Conservation (phyloP, 2,329 filamentous ascomycete species). For the Penicillium freii region DNA sequence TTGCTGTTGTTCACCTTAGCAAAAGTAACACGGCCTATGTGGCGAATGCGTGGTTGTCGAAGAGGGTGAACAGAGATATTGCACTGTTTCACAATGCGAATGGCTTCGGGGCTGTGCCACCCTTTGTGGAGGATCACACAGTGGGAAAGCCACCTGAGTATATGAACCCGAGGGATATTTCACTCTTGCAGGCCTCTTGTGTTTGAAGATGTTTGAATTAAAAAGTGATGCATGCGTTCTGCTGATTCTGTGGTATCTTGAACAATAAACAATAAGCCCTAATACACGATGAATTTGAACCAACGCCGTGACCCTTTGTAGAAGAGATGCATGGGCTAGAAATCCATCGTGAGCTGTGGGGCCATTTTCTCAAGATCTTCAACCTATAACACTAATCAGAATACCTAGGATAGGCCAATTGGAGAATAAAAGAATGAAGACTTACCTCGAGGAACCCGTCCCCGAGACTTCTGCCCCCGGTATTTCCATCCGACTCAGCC, state of each 20-base stretch:
- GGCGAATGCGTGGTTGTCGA: slow-evolving; percentile 23
- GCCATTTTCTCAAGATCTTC: slow-evolving; percentile 88
- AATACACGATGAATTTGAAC: slow-evolving; percentile 6
- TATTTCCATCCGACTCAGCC: slow-evolving; percentile 42
- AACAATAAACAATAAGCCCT: slow-evolving; percentile 10
- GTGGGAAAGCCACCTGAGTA: slow-evolving; percentile 22
- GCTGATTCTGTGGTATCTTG: slow-evolving; percentile 25
- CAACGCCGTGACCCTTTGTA: background rate
- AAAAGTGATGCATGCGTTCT: background rate
- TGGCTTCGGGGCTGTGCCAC: slow-evolving; percentile 22
- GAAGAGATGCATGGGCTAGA: slow-evolving; percentile 49
- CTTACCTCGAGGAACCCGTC: slow-evolving; percentile 71
- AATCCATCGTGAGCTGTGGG: slow-evolving; percentile 80
- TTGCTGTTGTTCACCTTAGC: slow-evolving; percentile 26
- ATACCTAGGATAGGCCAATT: background rate
- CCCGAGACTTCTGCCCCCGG: slow-evolving; percentile 35
- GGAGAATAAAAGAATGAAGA: slow-evolving; percentile 1
- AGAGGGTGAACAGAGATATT: slow-evolving; percentile 26
- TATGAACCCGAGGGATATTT: slow-evolving; percentile 23
- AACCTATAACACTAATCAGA: slow-evolving; percentile 52
- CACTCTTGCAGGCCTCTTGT: slow-evolving; percentile 20
- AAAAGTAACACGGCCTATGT: slow-evolving; percentile 23
- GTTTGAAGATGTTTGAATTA: background rate
- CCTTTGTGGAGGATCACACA: slow-evolving; percentile 25
- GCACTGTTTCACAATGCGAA: slow-evolving; percentile 27